phyloP scores from a whole-genome alignment of 2,329 filamentous ascomycete genomes.

The Aplosporella prunicola region DNA sequence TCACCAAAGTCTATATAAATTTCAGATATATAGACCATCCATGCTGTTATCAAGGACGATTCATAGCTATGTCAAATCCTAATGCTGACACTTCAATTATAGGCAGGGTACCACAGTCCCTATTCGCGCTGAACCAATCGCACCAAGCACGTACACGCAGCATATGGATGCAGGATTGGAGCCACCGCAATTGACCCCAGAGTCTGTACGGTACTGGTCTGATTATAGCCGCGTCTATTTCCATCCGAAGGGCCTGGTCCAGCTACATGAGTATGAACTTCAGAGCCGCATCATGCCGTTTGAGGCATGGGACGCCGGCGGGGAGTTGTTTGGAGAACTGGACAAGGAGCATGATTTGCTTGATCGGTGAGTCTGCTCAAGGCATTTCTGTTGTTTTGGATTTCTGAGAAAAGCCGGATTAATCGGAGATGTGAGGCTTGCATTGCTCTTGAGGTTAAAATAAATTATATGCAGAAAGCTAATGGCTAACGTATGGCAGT shows the following conservation, averaged over 20 bases:
- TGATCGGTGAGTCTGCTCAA: constrained; percentile 50
- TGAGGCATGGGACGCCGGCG: constrained; percentile 49
- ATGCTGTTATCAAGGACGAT: too few relatives aligned
- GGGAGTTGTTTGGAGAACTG: constrained; percentile 32
- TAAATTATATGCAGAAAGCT: too few relatives aligned
- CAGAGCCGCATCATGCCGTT: constrained; percentile 74
- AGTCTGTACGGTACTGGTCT: constrained; percentile 86
- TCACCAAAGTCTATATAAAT: too few relatives aligned
- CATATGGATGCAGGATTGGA: constrained; percentile 63
- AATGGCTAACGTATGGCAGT: too few relatives aligned
- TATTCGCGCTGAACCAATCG: constrained; percentile 54
- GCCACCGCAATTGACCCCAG: constrained; percentile 54
- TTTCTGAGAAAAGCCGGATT: background rate
- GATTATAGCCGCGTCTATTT: constrained; percentile 92
- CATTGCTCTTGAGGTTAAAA: too few relatives aligned
- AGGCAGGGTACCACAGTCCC: constrained; percentile 53
- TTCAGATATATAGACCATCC: too few relatives aligned
- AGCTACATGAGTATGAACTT: constrained; percentile 79
- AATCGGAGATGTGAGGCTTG: background rate
- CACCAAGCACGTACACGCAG: constrained; percentile 65
- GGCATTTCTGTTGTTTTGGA: background rate
- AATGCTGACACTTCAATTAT: too few relatives aligned
- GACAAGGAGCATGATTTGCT: constrained; percentile 67
- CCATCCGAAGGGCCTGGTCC: constrained; percentile 78
- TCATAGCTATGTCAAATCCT: too few relatives aligned